phyloP scores from a whole-genome alignment of 169 alveolate genomes.

The Eimeria maxima region DNA sequence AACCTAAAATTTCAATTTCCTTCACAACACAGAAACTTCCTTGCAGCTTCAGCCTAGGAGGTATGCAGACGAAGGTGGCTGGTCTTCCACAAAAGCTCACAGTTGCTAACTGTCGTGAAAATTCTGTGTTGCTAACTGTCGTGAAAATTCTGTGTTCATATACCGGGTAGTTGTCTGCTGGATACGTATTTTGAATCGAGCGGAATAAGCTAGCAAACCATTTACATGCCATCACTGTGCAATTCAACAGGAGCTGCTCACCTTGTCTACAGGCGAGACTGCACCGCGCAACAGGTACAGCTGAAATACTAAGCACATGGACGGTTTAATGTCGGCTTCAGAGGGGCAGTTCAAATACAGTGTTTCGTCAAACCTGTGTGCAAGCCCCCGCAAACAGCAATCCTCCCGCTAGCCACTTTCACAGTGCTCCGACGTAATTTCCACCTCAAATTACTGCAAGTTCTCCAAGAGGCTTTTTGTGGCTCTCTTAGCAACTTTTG shows the following conservation, averaged over 20 bases:
- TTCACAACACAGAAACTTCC: neutral
- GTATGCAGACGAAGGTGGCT: neutral
- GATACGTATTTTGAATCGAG: neutral
- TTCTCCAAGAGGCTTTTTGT: neutral
- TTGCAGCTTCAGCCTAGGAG: neutral
- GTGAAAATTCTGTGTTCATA: neutral
- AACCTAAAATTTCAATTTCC: conserved; percentile 36
- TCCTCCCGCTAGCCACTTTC: neutral
- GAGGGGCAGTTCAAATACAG: conserved; percentile 86
- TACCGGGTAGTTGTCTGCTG: neutral
- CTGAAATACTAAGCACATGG: conserved; percentile 88
- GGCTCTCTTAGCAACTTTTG: neutral
- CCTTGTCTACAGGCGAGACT: conserved; percentile 87
- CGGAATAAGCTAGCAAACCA: neutral
- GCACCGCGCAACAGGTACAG: conserved; percentile 84
- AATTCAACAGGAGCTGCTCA: neutral
- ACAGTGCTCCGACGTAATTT: neutral
- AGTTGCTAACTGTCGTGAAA: neutral
- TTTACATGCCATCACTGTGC: neutral
- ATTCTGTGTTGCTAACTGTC: neutral
- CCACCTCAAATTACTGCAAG: neutral
- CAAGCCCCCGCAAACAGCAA: neutral
- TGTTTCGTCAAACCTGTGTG: conserved; percentile 83
- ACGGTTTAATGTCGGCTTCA: conserved; percentile 85
- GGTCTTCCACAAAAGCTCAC: neutral